Base-by-base conservation (phyloP, 177 flowering plant species). In the Vitis hybrid region DNA sequence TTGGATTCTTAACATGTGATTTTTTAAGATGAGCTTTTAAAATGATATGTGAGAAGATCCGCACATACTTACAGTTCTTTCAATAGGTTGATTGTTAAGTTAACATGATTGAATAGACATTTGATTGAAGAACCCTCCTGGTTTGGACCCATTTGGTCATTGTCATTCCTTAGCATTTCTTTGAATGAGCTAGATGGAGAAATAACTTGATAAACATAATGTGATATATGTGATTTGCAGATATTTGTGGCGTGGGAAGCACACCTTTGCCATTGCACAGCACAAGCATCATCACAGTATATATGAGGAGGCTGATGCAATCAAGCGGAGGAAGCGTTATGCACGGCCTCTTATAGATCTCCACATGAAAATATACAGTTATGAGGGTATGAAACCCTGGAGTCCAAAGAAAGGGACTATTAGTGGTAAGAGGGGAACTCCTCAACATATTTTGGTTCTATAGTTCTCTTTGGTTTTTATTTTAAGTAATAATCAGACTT, bases 261-360 rank as follows among this genome's bases (percentile, higher is more conserved):
- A 89, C 75, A 92, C 99, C 10, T 96, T 89, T 83, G 98, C 99
- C 12, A 92, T 96, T 75, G 90, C 99, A 60, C 95, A 90, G 69
- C 99, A 96, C 78, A 96, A 96, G 75, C 95, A 93, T 77, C 98
- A 93, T 72, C 87, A 73, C 62, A 91, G 87, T 74, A 86, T 96
- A 76, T 96, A 89, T 70, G 99, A 96, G 78, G 99, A 96, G 82
- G 99, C 95, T 68, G 98, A 96, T 88, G 84, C 99, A 62, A 92
- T 85, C 80, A 93, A 96, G 74, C 78, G 99, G 62, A 89, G 99
- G 74, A 96, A 96, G 69, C 89, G 97, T 56, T 96, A 96, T 88
- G 98, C 99, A 49, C 86, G 98, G 60, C 98, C 97, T 67, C 89
- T 96, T 60, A 83, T 93, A 73, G 97, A 93, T 82, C 93, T 88